A percentile compares a stretch with the other conserved stretches of the same genome.
phyloP scores from a whole-genome alignment of 2,329 filamentous ascomycete genomes.

The Aspergillus eucalypticola region DNA sequence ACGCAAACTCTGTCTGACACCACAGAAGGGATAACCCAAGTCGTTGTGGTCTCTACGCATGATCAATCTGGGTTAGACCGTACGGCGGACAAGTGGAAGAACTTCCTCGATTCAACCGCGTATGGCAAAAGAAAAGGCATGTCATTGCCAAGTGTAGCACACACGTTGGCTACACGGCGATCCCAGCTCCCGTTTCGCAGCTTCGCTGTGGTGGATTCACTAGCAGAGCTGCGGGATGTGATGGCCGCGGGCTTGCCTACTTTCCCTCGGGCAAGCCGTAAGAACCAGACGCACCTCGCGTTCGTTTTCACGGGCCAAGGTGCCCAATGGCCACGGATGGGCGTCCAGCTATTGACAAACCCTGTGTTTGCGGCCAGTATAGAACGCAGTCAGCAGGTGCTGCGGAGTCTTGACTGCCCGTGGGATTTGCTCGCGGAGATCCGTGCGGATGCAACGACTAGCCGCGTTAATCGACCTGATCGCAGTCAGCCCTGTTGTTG shows the following conservation, averaged over 20 bases:
- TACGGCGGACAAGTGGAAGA: slow-evolving; percentile 14
- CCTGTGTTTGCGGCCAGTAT: slow-evolving; percentile 19
- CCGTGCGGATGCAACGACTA: slow-evolving; percentile 1
- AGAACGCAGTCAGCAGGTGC: neutral
- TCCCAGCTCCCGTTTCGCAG: slow-evolving; percentile 23
- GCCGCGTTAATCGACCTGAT: slow-evolving; percentile 26
- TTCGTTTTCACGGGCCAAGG: slow-evolving; percentile 48
- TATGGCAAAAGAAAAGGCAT: slow-evolving; percentile 2
- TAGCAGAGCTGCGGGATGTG: neutral
- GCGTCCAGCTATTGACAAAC: slow-evolving; percentile 36
- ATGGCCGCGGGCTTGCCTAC: slow-evolving; percentile 12
- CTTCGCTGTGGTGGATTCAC: slow-evolving; percentile 19
- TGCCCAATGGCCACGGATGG: slow-evolving; percentile 47
- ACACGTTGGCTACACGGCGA: slow-evolving; percentile 22
- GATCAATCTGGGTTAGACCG: slow-evolving; percentile 20
- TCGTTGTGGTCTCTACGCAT: neutral
- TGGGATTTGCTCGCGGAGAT: slow-evolving; percentile 33
- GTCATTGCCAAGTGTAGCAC: slow-evolving; percentile 1
- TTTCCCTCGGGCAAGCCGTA: slow-evolving; percentile 19
- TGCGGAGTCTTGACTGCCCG: slow-evolving; percentile 16
- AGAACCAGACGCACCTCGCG: slow-evolving; percentile 17
- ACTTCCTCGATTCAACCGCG: slow-evolving; percentile 9
- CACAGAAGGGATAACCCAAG: neutral
- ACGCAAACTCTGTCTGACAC: neutral
- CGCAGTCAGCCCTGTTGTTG: slow-evolving; percentile 27